phyloP scores from a whole-genome alignment of 1,139 yeast genomes.

The Suhomyces guaymorum region DNA sequence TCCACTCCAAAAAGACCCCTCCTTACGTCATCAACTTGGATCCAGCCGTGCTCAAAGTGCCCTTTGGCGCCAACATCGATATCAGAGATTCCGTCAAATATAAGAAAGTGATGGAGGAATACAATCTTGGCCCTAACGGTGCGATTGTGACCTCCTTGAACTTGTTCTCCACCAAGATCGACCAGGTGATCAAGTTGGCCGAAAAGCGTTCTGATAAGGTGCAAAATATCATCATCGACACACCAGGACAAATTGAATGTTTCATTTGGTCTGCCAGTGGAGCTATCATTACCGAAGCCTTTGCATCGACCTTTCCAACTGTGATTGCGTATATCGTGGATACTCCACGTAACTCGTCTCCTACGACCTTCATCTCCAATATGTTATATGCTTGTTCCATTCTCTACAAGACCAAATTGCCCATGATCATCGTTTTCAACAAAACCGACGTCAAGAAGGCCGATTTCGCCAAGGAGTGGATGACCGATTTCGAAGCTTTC shows the following conservation, averaged over 20 bases:
- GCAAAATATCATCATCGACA: slow-evolving; percentile 82
- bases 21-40: slow-evolving; percentile 92
- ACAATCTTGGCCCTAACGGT: slow-evolving; percentile 95
- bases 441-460: slow-evolving; percentile 88
- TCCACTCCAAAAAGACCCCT: slow-evolving; percentile 70
- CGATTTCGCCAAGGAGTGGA: slow-evolving; percentile 92
- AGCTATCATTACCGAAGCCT: slow-evolving; percentile 91
- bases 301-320: slow-evolving; percentile 95
- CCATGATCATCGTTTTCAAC: slow-evolving; percentile 95
- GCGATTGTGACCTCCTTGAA: slow-evolving; percentile 95
- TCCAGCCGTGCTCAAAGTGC: slow-evolving; percentile 92
- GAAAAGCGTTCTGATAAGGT: slow-evolving; percentile 73
- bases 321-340: slow-evolving; percentile 94
- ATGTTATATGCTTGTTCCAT: slow-evolving; percentile 98
- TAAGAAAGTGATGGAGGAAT: slow-evolving; percentile 91
- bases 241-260: slow-evolving; percentile 98
- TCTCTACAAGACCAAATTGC: slow-evolving; percentile 90
- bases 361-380: slow-evolving; percentile 96
- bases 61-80: slow-evolving; percentile 93
- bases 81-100: slow-evolving; percentile 95
- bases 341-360: slow-evolving; percentile 91
- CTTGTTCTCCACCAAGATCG: slow-evolving; percentile 90
- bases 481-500: slow-evolving; percentile 93
- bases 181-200: slow-evolving; percentile 84
- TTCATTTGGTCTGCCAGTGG: slow-evolving; percentile 98